Base-by-base conservation (phyloP, 108 stramenopile species). In the Tribonema minus region DNA sequence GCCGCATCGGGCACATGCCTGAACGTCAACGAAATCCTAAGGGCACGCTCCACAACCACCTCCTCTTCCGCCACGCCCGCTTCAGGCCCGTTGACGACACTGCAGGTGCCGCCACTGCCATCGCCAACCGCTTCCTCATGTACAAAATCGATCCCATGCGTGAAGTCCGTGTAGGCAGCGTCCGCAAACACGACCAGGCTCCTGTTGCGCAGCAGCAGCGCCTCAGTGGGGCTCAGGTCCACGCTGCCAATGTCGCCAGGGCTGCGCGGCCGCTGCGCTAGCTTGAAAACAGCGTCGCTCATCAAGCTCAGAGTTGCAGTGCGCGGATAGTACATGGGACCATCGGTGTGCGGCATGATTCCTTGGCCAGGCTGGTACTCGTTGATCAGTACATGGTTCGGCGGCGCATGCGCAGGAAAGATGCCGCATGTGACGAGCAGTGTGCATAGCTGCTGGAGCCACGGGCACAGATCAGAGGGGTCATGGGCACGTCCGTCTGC, bases 341-440 rank as follows among this genome's bases (percentile, higher is more conserved):
- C 83, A 61, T 84, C 83, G n/a, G 83, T 77, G 68, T 84, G 83
- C 6, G 81, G 35, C 74, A 84, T 39, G 30, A 84, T 81, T 7
- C 71, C 79, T 31, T 80, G 66, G 64, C 79, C 82, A 0, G 72
- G 72, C 27, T 81, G 64, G 58, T 75, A 81, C 20, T 78, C 81
- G 67, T 83, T 82, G 37, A 83, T 41, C 25, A 83, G 39, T 1
- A 82, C 76, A 66, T 84, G 83, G 41, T 84, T 63, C 37, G 81
- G 80, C 31, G 40, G 34, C 25, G 12, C 32, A 6, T 76, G 68
- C 36, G n/a, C 28, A 38, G 33, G 26, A 58, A 71, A 34, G 26
- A 82, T 34, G 27, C 41, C 68, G 35, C 67, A 25, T 3, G 31
- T 23, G 40, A 76, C 63, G 7, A 83, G 37, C 37, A 37, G 35